These are phyloP conservation scores for Ammopiptanthus mongolicus DNA, from an alignment of 306 rosid species.

Conservation along the genomic window DNA sequence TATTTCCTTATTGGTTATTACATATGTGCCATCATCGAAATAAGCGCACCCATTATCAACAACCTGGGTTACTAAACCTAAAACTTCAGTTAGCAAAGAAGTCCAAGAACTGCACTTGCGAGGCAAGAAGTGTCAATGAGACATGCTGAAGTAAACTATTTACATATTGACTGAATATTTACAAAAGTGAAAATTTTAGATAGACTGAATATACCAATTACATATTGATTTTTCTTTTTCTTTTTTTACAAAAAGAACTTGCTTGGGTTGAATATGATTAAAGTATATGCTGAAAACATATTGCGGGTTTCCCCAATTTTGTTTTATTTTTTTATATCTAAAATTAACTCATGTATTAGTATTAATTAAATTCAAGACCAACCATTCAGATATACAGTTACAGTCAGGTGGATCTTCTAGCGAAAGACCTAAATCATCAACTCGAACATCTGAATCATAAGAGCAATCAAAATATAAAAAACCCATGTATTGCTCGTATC, in stretches of 20 bases:
- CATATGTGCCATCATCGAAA: not conserved
- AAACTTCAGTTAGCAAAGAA: not conserved
- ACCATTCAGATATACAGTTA: too few species aligned
- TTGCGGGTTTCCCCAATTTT: too few species aligned
- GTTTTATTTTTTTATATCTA: too few species aligned
- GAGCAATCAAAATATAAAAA: too few species aligned
- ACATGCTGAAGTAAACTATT: not conserved
- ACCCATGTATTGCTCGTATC: too few species aligned
- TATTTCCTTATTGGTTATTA: not conserved
- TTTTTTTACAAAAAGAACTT: too few species aligned
- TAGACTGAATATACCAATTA: not conserved
- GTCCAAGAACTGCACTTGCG: not conserved
- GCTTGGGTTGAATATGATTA: not conserved
- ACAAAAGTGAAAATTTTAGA: not conserved
- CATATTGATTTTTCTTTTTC: not conserved
- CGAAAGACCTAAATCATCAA: too few species aligned
- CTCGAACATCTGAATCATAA: too few species aligned
- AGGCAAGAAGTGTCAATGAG: not conserved
- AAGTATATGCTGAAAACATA: too few species aligned
- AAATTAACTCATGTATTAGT: too few species aligned
- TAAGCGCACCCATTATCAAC: not conserved
- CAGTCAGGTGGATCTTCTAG: too few species aligned
- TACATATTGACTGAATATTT: not conserved
- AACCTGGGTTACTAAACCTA: not conserved
- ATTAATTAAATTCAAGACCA: too few species aligned